These are phyloP conservation scores for Nitzschia inconspicua DNA, from an alignment of 108 stramenopile species.

Conservation along the genomic window DNA sequence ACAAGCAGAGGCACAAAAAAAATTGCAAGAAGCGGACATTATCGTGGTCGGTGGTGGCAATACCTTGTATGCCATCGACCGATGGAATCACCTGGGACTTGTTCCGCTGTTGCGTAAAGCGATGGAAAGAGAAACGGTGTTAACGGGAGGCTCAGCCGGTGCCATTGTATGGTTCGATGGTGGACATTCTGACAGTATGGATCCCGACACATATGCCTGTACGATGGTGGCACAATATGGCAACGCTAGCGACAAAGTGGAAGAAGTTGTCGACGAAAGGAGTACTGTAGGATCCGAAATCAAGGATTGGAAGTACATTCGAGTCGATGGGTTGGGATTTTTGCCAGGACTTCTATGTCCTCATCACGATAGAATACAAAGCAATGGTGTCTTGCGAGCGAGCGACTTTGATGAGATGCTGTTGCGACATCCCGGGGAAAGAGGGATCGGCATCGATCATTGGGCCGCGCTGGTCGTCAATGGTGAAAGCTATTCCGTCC, in stretches of 20 bases:
- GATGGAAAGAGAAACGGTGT: slow-evolving; percentile 13
- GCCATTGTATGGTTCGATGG: slow-evolving; percentile 88
- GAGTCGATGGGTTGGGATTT: slow-evolving; percentile 56
- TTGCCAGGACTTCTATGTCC: slow-evolving; percentile 64
- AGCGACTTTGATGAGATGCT: slow-evolving; percentile 72
- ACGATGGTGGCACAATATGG: slow-evolving; percentile 22
- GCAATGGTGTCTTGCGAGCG: slow-evolving; percentile 67
- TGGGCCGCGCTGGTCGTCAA: slow-evolving; percentile 75
- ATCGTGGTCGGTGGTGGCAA: slow-evolving; percentile 82
- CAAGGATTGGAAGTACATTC: slow-evolving; percentile 61
- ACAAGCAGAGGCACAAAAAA: slow-evolving; percentile 22
- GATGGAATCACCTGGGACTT: slow-evolving; percentile 67
- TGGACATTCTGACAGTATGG: slow-evolving; percentile 66
- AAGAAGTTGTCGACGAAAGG: not conserved
- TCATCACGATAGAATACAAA: slow-evolving; percentile 72
- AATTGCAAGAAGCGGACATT: slow-evolving; percentile 50
- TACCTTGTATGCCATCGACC: slow-evolving; percentile 77
- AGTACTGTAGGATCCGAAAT: not conserved
- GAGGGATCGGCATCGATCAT: slow-evolving; percentile 81
- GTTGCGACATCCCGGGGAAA: slow-evolving; percentile 27
- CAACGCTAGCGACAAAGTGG: not conserved
- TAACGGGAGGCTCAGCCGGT: slow-evolving; percentile 75
- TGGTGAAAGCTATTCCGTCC: slow-evolving; percentile 24
- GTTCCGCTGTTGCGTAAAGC: slow-evolving; percentile 42
- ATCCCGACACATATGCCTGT: slow-evolving; percentile 31